Conservation (phyloP, 805 yeast genomes). For the Vanderwaltozyma verrucispora region DNA sequence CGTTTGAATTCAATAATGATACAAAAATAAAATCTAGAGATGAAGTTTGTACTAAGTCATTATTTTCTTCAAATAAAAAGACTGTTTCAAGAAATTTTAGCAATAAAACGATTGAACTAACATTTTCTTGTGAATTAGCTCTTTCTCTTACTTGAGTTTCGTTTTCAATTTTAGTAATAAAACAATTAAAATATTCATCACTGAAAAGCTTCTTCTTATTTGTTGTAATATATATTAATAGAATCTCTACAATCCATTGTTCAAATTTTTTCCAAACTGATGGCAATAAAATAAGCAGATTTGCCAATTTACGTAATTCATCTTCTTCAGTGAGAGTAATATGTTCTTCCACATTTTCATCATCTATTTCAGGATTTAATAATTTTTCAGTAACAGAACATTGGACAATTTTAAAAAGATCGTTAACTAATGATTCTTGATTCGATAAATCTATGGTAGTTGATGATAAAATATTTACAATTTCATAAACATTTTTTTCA, state of each 20-base stretch:
- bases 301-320: slow-evolving; percentile 2
- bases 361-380: not conserved
- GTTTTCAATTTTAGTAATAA: too few relatives aligned
- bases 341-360: not conserved
- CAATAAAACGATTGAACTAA: slow-evolving; percentile 8
- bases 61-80: slow-evolving; percentile 21
- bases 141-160: not conserved
- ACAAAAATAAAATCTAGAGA: slow-evolving; percentile 11
- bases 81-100: slow-evolving; percentile 32
- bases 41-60: slow-evolving; percentile 1
- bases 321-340: too few relatives aligned
- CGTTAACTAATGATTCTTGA: not conserved
- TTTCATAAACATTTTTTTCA: not conserved
- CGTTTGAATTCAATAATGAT: slow-evolving; percentile 12
- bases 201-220: slow-evolving; percentile 8
- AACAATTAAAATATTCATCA: too few relatives aligned
- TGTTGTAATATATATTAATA: slow-evolving; percentile 3
- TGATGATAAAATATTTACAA: not conserved
- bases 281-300: slow-evolving; percentile 6
- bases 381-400: not conserved
- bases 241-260: slow-evolving; percentile 5
- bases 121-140: slow-evolving; percentile 1
- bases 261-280: slow-evolving; percentile 7
- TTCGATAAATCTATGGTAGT: not conserved
- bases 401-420: not conserved